A percentile compares a stretch with the other conserved stretches of the same genome.
Conservation (phyloP, 2,329 filamentous ascomycete genomes). For the Talaromyces verruculosus region DNA sequence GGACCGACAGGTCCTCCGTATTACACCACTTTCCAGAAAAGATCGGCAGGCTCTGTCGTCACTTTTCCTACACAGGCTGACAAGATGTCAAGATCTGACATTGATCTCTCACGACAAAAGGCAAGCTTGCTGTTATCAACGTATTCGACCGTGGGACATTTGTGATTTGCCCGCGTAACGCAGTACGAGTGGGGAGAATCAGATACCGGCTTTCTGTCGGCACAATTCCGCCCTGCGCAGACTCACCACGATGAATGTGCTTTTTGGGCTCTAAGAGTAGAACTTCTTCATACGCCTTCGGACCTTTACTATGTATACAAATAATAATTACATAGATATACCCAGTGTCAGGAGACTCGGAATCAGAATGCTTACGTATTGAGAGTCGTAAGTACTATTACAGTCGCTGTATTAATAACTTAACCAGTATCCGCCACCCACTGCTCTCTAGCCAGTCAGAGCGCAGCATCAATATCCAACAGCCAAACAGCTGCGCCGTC, state of each 20-base stretch:
- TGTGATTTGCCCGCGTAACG: neutral
- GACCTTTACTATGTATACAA: neutral
- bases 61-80: neutral
- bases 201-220: neutral
- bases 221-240: neutral
- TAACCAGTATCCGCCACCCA: neutral
- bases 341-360: neutral
- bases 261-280: neutral
- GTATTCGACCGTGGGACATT: neutral
- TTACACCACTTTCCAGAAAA: neutral
- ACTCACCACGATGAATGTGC: neutral
- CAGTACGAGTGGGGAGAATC: neutral
- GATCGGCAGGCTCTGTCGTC: neutral
- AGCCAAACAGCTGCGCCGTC: slow-evolving; percentile 1
- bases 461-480: neutral
- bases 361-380: neutral
- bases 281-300: no score
- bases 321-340: neutral
- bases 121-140: neutral
- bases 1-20: neutral
- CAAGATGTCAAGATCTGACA: neutral
- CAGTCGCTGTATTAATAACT: neutral
- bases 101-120: neutral
- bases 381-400: neutral
- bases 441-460: neutral